A percentile compares a stretch with the other conserved stretches of the same genome.
Evolutionary conservation across 1,284 basidiomycete species (phyloP).

Genomic region (Salmacisia buchloeana): DNA sequence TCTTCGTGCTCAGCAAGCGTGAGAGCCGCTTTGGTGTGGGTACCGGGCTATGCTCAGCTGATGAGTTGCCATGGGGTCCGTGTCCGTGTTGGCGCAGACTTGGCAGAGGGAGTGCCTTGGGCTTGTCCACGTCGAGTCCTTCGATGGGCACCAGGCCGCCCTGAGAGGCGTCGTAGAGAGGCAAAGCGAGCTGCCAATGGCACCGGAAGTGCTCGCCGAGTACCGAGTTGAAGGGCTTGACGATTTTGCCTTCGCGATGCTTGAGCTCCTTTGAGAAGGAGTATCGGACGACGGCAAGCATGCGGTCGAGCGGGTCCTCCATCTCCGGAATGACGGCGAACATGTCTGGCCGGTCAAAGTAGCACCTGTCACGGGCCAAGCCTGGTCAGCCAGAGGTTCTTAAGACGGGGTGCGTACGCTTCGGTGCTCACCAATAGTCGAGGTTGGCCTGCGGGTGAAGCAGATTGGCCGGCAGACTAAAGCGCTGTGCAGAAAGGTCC

Average conservation of each 20-base stretch:
- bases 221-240: slow-evolving; percentile 11
- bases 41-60: neutral
- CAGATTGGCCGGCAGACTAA: neutral
- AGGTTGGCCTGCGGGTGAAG: neutral
- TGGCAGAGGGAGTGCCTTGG: neutral
- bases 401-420: neutral
- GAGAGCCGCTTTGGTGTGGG: neutral
- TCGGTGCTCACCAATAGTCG: neutral
- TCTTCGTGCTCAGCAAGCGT: neutral
- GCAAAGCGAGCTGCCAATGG: slow-evolving; percentile 2
- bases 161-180: neutral
- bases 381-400: neutral
- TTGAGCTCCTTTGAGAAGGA: slow-evolving; percentile 9
- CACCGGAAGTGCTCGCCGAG: slow-evolving; percentile 11
- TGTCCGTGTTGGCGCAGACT: neutral
- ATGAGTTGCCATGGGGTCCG: neutral
- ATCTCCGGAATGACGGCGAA: slow-evolving; percentile 1
- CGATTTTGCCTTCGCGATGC: neutral
- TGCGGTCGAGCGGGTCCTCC: slow-evolving; percentile 9
- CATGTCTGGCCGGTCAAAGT: slow-evolving; percentile 7
- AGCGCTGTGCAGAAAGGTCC: neutral
- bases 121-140: neutral
- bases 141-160: neutral
- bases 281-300: slow-evolving; percentile 10
- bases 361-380: neutral